These are phyloP conservation scores for Wickerhamiella musiphila DNA, from an alignment of 805 yeast species.

Conservation along the genomic window DNA sequence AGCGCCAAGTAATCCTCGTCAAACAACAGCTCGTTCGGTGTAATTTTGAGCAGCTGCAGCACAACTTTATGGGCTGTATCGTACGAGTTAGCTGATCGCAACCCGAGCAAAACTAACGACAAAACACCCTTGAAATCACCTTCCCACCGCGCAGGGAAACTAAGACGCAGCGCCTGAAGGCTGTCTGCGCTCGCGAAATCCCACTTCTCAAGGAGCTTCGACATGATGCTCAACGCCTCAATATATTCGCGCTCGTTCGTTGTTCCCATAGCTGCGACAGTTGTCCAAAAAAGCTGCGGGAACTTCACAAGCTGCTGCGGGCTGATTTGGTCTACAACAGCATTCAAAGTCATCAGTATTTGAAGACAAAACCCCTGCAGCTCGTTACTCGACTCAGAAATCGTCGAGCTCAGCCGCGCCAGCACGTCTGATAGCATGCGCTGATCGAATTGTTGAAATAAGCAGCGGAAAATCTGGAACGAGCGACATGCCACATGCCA, in stretches of 20 bases:
- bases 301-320: constrained; percentile 63
- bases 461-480: constrained; percentile 76
- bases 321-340: constrained; percentile 72
- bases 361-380: constrained; percentile 97
- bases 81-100: constrained; percentile 65
- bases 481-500: constrained; percentile 94
- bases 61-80: constrained; percentile 60
- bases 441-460: constrained; percentile 67
- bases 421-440: constrained; percentile 85
- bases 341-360: constrained; percentile 87
- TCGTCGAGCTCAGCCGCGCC: constrained; percentile 80
- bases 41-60: constrained; percentile 48
- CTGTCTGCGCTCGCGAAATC: constrained; percentile 76
- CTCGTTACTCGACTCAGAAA: constrained; percentile 74
- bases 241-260: constrained; percentile 86
- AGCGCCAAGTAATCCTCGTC: constrained; percentile 50
- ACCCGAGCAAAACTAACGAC: constrained; percentile 59
- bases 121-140: constrained; percentile 85
- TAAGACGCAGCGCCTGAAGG: constrained; percentile 61
- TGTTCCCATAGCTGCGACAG: constrained; percentile 79
- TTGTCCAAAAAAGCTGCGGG: constrained; percentile 91
- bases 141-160: constrained; percentile 93
- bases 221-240: constrained; percentile 66
- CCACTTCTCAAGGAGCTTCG: constrained; percentile 71
- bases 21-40: constrained; percentile 63